A percentile compares a stretch with the other conserved stretches of the same genome.
Conservation (phyloP, 345 rosid species). For the Arabidopsis suecica region DNA sequence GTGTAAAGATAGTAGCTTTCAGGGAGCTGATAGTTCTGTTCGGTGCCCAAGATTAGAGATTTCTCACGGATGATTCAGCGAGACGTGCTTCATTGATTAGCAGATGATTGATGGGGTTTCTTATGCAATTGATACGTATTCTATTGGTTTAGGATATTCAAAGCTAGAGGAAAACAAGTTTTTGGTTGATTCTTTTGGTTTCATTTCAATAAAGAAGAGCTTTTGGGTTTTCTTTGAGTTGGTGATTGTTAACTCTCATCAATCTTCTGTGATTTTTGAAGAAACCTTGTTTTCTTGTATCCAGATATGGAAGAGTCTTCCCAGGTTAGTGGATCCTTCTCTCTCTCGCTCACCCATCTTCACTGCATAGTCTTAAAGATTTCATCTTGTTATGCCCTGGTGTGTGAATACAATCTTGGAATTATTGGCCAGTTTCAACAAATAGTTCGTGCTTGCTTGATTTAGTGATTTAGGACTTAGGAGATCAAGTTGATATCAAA, state of each 20-base stretch:
- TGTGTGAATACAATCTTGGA: conserved; percentile 12
- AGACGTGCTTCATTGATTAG: conserved; percentile 16
- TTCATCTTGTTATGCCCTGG: not conserved
- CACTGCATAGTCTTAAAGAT: conserved; percentile 6
- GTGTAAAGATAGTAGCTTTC: conserved; percentile 34
- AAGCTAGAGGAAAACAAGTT: conserved; percentile 28
- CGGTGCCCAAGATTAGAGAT: conserved; percentile 23
- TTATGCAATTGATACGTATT: conserved; percentile 9
- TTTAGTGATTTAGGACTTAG: not conserved
- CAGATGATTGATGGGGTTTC: conserved; percentile 17
- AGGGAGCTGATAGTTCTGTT: conserved; percentile 31
- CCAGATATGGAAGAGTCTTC: conserved; percentile 42
- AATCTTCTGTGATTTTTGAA: conserved; percentile 29
- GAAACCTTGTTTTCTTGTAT: conserved; percentile 13
- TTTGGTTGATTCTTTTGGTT: conserved; percentile 18
- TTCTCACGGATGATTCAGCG: conserved; percentile 12
- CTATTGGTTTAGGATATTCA: conserved; percentile 13
- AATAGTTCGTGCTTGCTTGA: not conserved
- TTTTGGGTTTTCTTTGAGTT: conserved; percentile 12
- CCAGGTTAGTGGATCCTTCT: conserved; percentile 40
- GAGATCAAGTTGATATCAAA: conserved; percentile 12
- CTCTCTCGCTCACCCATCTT: conserved; percentile 18
- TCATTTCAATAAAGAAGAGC: conserved; percentile 17
- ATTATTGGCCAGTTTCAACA: not conserved
- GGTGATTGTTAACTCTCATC: conserved; percentile 9